Percentiles rank a stretch among this genome's conserved stretches.
phyloP scores from a whole-genome alignment of 2,329 filamentous ascomycete species.

The Nemania abortiva region DNA sequence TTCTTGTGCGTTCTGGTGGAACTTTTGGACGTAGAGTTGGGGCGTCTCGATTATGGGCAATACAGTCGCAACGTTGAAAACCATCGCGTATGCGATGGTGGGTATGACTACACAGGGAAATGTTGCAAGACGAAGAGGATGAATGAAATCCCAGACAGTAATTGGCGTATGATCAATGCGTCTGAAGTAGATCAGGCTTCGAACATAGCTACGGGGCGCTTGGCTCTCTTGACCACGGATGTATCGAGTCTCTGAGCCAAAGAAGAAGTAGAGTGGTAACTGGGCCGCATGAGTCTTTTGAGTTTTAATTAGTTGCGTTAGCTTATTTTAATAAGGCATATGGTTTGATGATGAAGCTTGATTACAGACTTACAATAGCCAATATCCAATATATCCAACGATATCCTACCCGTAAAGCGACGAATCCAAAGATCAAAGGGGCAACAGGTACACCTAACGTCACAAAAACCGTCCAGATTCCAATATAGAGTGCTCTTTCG shows the following conservation, averaged over 20 bases:
- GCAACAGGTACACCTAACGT: slow-evolving; percentile 32
- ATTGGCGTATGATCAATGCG: slow-evolving; percentile 31
- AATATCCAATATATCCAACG: slow-evolving; percentile 37
- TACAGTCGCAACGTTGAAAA: slow-evolving; percentile 26
- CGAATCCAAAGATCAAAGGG: slow-evolving; percentile 35
- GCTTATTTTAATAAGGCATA: not conserved
- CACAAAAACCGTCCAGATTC: slow-evolving; percentile 35
- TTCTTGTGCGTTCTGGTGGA: slow-evolving; percentile 30
- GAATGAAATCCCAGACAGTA: slow-evolving; percentile 23
- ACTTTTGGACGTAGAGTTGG: slow-evolving; percentile 33
- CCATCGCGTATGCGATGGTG: slow-evolving; percentile 28
- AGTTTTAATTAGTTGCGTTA: not conserved
- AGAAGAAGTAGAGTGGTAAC: slow-evolving; percentile 29
- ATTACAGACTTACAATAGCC: slow-evolving; percentile 33
- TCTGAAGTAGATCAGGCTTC: slow-evolving; percentile 18
- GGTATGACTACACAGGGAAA: slow-evolving; percentile 29
- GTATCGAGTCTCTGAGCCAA: slow-evolving; percentile 34
- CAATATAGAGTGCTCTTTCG: slow-evolving; percentile 30
- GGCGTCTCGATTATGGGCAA: slow-evolving; percentile 31
- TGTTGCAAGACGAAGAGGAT: slow-evolving; percentile 24
- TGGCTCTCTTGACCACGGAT: slow-evolving; percentile 17
- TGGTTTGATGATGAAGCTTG: not conserved
- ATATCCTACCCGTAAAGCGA: slow-evolving; percentile 32
- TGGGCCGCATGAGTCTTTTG: slow-evolving; percentile 30
- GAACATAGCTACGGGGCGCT: not conserved